Evolutionary conservation across 139 green algal species (phyloP).

Genomic region (Chlamydomonas schloesseri): DNA sequence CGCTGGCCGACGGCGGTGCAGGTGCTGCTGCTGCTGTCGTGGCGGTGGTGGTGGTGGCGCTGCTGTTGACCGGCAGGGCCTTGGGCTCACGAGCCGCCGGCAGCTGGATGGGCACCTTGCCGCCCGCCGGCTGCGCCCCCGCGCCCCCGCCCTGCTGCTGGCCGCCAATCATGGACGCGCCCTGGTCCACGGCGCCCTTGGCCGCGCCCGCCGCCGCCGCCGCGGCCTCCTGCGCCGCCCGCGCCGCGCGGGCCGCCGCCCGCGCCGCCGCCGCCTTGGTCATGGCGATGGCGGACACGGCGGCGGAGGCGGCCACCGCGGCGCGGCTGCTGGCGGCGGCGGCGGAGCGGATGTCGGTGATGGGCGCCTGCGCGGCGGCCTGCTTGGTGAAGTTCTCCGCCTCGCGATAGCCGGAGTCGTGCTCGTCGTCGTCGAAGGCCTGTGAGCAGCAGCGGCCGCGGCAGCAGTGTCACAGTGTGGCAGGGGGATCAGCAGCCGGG

Average conservation of each 20-base stretch:
- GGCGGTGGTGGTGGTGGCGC: no score
- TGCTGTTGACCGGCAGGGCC: no score
- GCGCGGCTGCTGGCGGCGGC: slow-evolving; percentile 89
- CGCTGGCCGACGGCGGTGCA: not conserved
- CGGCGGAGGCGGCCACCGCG: slow-evolving; percentile 87
- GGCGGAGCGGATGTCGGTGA: slow-evolving; percentile 88
- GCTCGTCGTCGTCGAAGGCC: slow-evolving; percentile 81
- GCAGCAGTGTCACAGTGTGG: not conserved
- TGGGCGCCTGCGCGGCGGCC: slow-evolving; percentile 51
- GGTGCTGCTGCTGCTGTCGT: no score
- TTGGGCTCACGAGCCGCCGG: no score
- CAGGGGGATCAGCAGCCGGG: no score
- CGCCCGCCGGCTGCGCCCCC: not conserved
- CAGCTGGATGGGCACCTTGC: not conserved
- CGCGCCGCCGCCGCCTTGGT: slow-evolving; percentile 88
- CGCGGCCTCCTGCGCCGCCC: slow-evolving; percentile 45
- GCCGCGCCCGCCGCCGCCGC: slow-evolving; percentile 44
- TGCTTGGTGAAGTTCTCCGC: slow-evolving; percentile 64
- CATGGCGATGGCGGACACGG: slow-evolving; percentile 86
- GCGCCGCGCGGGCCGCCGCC: slow-evolving; percentile 73
- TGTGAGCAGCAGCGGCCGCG: slow-evolving; percentile 9
- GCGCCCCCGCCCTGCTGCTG: slow-evolving; percentile 14
- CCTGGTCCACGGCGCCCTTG: slow-evolving; percentile 10
- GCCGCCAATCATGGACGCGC: not conserved
- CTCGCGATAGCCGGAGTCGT: slow-evolving; percentile 73